Evolutionary conservation across 2,329 filamentous ascomycete species (phyloP), one percentile per base, ranked within the genome.

Genomic region (Fusarium pilosicola): DNA sequence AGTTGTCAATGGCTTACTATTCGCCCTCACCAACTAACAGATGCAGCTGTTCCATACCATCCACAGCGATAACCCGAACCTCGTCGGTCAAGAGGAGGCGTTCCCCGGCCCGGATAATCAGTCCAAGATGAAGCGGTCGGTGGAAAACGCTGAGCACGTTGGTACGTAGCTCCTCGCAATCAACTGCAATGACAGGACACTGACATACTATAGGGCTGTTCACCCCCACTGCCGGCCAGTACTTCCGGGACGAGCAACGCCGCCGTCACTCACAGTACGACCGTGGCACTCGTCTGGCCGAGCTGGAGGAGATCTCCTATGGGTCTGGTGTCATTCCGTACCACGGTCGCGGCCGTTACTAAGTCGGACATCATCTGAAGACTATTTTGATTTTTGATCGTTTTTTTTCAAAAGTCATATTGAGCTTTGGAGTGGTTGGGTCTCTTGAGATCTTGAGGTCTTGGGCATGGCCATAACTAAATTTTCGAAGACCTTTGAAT

Each of bases 51-150:
- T 88, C 70, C 88, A 84, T 62, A 88, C 87, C 3, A 80, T 82
- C 42, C 88, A 87, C 52, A 83, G 84, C 9, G 86, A 83, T 6
- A 81, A 81, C 67, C 85, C 84, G 1, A 85, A 87, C 15, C 79
- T 90, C 62, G 88, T 91, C 59, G 94, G 94, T 6, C 85, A 89
- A 38, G 94, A 97, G 81, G 92, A 94, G 75, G 80, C 85, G 0
- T 97, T 97, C 76, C 94, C 94, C 0, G 85, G 86, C 3, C 92
- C 94, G 0, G 94, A 97, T 83, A 97, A 97, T 78, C 88, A 91
- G 62, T 93, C 93, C 2, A 97, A 97, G 84, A 92, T 96, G 87
- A 93, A 94, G 83, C 89, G 95, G 68, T 96, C 93, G 75, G 92
- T 93, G 68, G 93, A 97, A 80, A 97, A 96, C 80, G 94, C 94